Evolutionary conservation across 129 eudicot species (phyloP).

Genomic region (Logfia minima): DNA sequence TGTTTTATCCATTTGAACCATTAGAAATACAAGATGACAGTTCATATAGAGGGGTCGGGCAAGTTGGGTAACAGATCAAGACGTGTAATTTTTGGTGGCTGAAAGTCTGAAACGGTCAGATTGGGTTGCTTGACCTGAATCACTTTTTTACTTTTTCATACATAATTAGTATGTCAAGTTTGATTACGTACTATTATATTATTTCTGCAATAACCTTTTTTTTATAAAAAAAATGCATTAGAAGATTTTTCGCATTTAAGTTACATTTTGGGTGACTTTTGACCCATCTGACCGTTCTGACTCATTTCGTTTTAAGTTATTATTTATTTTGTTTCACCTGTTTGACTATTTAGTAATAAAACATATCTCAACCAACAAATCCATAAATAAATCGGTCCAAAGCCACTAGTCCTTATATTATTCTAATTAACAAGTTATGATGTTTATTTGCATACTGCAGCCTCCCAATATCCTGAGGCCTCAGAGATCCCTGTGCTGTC

Average conservation of each 20-base stretch:
- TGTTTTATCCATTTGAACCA: not conserved
- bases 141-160: not conserved
- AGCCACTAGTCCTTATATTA: not conserved
- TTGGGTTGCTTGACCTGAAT: not conserved
- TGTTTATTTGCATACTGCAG: slow-evolving; percentile 31
- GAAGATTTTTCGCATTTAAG: not conserved
- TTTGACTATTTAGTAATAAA: not conserved
- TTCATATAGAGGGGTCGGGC: not conserved
- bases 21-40: not conserved
- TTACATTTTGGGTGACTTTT: not conserved
- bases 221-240: not conserved
- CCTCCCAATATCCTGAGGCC: slow-evolving; percentile 30
- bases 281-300: not conserved
- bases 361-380: not conserved
- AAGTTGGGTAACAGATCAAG: not conserved
- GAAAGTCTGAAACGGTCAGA: not conserved
- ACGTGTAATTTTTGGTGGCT: not conserved
- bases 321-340: not conserved
- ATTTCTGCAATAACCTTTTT: not conserved
- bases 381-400: not conserved
- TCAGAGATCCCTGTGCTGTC: not conserved
- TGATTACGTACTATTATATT: not conserved
- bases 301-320: not conserved
- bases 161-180: not conserved
- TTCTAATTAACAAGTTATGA: slow-evolving; percentile 31